Conservation (phyloP, 2,329 filamentous ascomycete genomes). For the Exophiala bonariae region DNA sequence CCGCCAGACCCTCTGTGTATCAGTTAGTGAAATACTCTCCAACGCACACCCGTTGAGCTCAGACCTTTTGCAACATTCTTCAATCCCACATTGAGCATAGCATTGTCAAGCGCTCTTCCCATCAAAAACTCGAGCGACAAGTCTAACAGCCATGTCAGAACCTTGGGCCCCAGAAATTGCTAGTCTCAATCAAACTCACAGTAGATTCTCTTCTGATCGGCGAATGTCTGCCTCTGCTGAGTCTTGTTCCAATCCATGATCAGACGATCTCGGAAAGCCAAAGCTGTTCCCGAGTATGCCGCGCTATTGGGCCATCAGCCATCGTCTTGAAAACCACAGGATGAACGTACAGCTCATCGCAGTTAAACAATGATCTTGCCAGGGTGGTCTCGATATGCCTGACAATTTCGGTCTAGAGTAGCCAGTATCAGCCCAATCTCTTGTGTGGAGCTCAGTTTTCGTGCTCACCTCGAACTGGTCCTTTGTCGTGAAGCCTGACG, state of each 20-base stretch:
- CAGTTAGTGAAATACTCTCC: slow-evolving; percentile 26
- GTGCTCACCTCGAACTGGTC: slow-evolving; percentile 69
- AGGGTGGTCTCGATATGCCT: slow-evolving; percentile 95
- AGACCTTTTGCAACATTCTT: slow-evolving; percentile 81
- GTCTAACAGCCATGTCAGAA: slow-evolving; percentile 50
- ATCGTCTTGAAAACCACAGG: not conserved
- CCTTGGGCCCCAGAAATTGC: not conserved
- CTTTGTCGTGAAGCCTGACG: slow-evolving; percentile 70
- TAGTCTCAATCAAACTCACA: slow-evolving; percentile 50
- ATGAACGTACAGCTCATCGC: slow-evolving; percentile 69
- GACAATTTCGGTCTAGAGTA: slow-evolving; percentile 72
- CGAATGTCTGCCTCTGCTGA: slow-evolving; percentile 90
- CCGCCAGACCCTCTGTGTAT: slow-evolving; percentile 70
- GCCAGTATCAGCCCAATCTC: slow-evolving; percentile 14
- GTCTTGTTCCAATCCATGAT: slow-evolving; percentile 98
- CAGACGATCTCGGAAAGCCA: slow-evolving; percentile 90
- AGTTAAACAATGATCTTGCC: slow-evolving; percentile 96
- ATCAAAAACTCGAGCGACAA: slow-evolving; percentile 97
- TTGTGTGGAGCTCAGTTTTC: not conserved
- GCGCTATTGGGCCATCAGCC: slow-evolving; percentile 53
- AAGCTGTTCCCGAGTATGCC: slow-evolving; percentile 84
- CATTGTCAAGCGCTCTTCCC: slow-evolving; percentile 95
- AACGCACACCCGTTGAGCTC: slow-evolving; percentile 26
- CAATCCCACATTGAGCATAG: slow-evolving; percentile 91
- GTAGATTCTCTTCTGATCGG: slow-evolving; percentile 91